Base-by-base conservation (phyloP, 2,329 filamentous ascomycete genomes). In the Diaporthe ilicicola region DNA sequence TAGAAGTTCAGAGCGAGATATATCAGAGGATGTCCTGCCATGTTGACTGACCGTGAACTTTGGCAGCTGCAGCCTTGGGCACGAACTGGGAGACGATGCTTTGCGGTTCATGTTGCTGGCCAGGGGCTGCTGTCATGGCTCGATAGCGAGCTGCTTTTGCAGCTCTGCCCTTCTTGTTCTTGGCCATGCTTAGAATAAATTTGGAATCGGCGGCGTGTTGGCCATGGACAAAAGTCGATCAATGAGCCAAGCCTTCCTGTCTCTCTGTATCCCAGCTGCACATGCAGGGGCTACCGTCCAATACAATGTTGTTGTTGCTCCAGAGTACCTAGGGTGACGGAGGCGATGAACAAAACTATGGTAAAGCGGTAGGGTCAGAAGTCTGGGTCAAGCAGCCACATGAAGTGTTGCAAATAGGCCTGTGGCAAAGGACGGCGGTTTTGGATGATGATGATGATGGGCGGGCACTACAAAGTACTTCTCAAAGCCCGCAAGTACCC, bases 1-100 rank as follows among this genome's bases (percentile, higher is more conserved):
- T 12, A 81, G 73, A 44, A 81, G 37, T 66, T 72, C 39, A 67
- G 82, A 82, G 79, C 79, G 82, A 74, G 78, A 77, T 34, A 76
- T 79, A 55, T 78, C 29, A 34, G 6, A 24, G 46, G 34, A 34
- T 55, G 50, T 48, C 22, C 37, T 15, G 15, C 6, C 24, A 42
- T 19, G 12, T 42, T 71, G 22, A 65, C 73, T 72, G 55, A 74
- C 73, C 66, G 27, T 73, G 62, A 34, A 50, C 6, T 27, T 17
- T 64, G 44, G 56, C 67, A 12, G 64, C 53, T 46, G 48, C 48
- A 50, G n/a, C 62, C 42, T 46, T 67, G 67, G 37, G 65, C 59
- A 27, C 64, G 55, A 44, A 70, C 70, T 53, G 73, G 70, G 22
- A 71, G 64, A 50, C 72, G 50, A 44, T 69, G 46, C 44, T 53